phyloP scores from a whole-genome alignment of 148 eudicot genomes.

The Rhododendron williamsianum region DNA sequence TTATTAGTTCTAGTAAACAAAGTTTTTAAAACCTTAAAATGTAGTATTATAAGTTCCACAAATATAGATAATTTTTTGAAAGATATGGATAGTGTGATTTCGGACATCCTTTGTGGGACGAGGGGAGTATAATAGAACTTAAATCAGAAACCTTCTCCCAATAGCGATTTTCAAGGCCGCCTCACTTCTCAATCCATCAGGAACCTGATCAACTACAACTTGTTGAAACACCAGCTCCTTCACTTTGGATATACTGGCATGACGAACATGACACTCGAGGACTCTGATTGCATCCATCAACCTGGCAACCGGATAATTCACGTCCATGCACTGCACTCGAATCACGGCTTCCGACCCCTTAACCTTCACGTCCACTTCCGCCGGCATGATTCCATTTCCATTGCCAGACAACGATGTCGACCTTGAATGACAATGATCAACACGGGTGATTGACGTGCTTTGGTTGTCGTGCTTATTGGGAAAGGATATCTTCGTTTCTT shows the following conservation, averaged over 20 bases:
- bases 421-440: background rate
- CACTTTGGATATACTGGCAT: background rate
- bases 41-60: too few relatives aligned
- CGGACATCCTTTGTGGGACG: background rate
- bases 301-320: background rate
- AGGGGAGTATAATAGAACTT: background rate
- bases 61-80: too few relatives aligned
- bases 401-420: too few relatives aligned
- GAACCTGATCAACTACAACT: background rate
- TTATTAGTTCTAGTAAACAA: too few relatives aligned
- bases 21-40: too few relatives aligned
- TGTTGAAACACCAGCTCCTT: background rate
- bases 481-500: background rate
- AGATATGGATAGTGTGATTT: too few relatives aligned
- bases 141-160: background rate
- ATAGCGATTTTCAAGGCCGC: background rate
- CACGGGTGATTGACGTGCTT: background rate
- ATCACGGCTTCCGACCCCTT: background rate
- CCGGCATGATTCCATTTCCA: background rate
- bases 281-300: background rate
- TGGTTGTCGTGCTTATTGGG: background rate
- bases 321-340: background rate
- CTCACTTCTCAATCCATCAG: background rate
- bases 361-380: background rate
- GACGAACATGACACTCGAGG: background rate